Conservation (phyloP, 768 basidiomycete species). For the Leucosporidium scottii region DNA sequence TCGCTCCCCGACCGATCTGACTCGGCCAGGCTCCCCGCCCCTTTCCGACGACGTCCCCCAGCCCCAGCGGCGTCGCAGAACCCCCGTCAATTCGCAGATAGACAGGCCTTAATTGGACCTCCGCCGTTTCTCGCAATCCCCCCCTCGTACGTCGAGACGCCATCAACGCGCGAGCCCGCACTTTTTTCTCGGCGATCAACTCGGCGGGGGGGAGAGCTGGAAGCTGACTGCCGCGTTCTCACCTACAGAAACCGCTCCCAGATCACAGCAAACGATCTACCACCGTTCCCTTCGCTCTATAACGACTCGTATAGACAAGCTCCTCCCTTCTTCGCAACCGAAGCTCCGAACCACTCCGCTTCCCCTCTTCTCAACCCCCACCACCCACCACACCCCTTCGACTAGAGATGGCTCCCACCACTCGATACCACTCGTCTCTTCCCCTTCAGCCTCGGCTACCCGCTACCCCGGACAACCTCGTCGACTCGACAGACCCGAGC, state of each 20-base stretch:
- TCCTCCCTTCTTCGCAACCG: no score
- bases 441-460: neutral
- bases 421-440: neutral
- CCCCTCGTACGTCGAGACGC: neutral
- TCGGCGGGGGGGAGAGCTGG: neutral
- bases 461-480: neutral
- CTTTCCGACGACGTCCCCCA: no score
- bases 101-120: slow-evolving; percentile 4
- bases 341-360: neutral
- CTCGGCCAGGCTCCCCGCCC: no score
- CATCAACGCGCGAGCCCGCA: neutral
- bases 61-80: no score
- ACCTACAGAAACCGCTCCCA: neutral
- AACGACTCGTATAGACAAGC: neutral
- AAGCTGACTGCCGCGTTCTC: neutral
- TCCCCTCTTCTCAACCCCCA: neutral
- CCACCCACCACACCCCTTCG: no score
- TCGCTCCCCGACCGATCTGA: no score
- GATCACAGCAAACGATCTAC: neutral
- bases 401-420: neutral
- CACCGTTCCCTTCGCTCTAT: neutral
- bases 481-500: neutral
- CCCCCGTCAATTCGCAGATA: neutral
- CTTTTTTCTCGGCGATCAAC: neutral
- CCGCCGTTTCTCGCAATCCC: neutral